Evolutionary conservation across 805 yeast species (phyloP).

Genomic region (Kodamaea nitidulidarum): DNA sequence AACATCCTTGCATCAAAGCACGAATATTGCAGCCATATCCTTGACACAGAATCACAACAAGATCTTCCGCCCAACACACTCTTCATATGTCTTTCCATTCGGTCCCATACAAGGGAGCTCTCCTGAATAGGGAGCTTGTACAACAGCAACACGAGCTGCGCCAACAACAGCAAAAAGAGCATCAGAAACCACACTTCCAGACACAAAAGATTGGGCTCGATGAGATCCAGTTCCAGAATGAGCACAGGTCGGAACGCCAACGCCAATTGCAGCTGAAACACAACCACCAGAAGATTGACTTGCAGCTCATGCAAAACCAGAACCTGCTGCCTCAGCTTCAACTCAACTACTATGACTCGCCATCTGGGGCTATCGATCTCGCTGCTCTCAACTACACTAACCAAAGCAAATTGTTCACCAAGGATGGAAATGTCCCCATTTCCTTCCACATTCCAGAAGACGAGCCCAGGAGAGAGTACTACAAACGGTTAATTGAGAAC

Average conservation of each 20-base stretch:
- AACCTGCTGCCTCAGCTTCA: slow-evolving; percentile 3
- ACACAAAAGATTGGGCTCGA: slow-evolving; percentile 4
- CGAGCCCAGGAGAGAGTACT: slow-evolving; percentile 8
- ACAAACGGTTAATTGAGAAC: slow-evolving; percentile 4
- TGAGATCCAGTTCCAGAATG: slow-evolving; percentile 3
- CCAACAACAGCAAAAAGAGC: slow-evolving; percentile 9
- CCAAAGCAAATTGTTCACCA: slow-evolving; percentile 5
- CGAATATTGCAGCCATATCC: neutral
- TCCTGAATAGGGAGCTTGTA: slow-evolving; percentile 5
- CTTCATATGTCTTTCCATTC: slow-evolving; percentile 8
- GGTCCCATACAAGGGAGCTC: slow-evolving; percentile 4
- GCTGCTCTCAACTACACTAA: neutral
- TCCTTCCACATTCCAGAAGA: slow-evolving; percentile 6
- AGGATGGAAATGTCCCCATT: slow-evolving; percentile 2
- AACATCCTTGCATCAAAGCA: slow-evolving; percentile 9
- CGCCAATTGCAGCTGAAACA: slow-evolving; percentile 7
- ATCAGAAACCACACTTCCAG: slow-evolving; percentile 8
- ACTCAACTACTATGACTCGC: slow-evolving; percentile 5
- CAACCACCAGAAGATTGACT: slow-evolving; percentile 9
- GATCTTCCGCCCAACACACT: too few species aligned
- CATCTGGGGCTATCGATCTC: slow-evolving; percentile 2
- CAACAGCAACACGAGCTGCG: slow-evolving; percentile 9
- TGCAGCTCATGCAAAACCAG: slow-evolving; percentile 8
- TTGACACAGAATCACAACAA: too few species aligned
- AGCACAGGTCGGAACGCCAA: slow-evolving; percentile 8